phyloP scores from a whole-genome alignment of 2,329 filamentous ascomycete species.

The Colletotrichum neosansevieriae region DNA sequence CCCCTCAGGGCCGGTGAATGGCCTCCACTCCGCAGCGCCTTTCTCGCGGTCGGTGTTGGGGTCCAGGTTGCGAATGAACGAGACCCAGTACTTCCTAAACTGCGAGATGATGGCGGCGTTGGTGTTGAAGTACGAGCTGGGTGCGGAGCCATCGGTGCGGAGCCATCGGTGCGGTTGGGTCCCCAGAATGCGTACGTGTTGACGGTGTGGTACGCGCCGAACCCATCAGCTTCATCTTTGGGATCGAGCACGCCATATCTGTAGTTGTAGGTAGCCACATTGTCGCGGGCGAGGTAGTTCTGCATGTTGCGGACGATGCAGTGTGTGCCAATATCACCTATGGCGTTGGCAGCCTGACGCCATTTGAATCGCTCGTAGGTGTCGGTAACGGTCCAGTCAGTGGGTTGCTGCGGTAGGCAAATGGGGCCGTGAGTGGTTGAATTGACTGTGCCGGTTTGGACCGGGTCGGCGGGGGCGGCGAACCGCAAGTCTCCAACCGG shows the following conservation, averaged over 20 bases:
- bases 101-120: slow-evolving; percentile 71
- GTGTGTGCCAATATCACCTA: slow-evolving; percentile 52
- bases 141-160: slow-evolving; percentile 61
- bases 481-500: slow-evolving; percentile 77
- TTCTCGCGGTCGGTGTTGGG: slow-evolving; percentile 67
- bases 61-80: slow-evolving; percentile 75
- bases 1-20: slow-evolving; percentile 50
- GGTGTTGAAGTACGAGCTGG: slow-evolving; percentile 65
- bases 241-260: slow-evolving; percentile 76
- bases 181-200: slow-evolving; percentile 78
- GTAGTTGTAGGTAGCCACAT: slow-evolving; percentile 71
- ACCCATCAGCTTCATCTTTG: slow-evolving; percentile 61
- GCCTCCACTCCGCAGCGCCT: slow-evolving; percentile 64
- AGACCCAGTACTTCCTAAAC: slow-evolving; percentile 79
- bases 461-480: slow-evolving; percentile 69
- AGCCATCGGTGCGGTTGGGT: slow-evolving; percentile 62
- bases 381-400: slow-evolving; percentile 39
- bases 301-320: slow-evolving; percentile 51
- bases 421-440: slow-evolving; percentile 55
- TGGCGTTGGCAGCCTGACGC: slow-evolving; percentile 52
- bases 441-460: slow-evolving; percentile 57
- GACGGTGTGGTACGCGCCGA: slow-evolving; percentile 75
- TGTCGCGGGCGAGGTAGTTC: slow-evolving; percentile 46
- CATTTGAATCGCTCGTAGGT: slow-evolving; percentile 46
- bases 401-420: slow-evolving; percentile 48